A percentile compares a stretch with the other conserved stretches of the same genome.
These are phyloP conservation scores for Penicillium hesseltinei DNA, from an alignment of 2,329 filamentous ascomycete species.

Conservation along the genomic window DNA sequence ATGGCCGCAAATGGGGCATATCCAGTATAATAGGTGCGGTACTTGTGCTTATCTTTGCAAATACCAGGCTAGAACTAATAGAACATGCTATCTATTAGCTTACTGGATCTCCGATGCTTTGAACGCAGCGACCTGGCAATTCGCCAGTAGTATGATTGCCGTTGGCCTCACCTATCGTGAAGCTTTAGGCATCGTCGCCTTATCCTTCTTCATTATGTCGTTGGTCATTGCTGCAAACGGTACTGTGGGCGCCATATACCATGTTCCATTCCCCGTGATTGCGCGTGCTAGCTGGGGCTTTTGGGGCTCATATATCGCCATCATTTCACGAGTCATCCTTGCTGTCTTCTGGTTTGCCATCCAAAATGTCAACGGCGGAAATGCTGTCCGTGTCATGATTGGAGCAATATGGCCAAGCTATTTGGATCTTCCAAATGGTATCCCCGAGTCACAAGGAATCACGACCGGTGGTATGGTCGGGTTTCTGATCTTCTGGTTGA, in stretches of 20 bases:
- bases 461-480: constrained; percentile 47
- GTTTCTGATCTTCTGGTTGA: constrained; percentile 46
- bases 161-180: constrained; percentile 57
- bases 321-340: constrained; percentile 54
- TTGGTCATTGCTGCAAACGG: constrained; percentile 63
- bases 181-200: constrained; percentile 48
- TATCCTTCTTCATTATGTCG: constrained; percentile 54
- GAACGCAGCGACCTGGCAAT: constrained; percentile 57
- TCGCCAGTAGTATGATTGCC: constrained; percentile 49
- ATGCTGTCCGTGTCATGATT: constrained; percentile 52
- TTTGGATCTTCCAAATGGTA: constrained; percentile 36
- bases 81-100: constrained; percentile 27
- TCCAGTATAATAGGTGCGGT: constrained; percentile 41
- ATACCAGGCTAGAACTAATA: neutral
- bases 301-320: constrained; percentile 56
- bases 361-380: constrained; percentile 63
- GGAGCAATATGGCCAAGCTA: constrained; percentile 53
- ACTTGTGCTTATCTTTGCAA: neutral
- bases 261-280: constrained; percentile 58
- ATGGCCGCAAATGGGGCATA: constrained; percentile 48
- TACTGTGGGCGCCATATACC: constrained; percentile 52
- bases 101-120: constrained; percentile 56
- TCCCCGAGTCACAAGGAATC: constrained; percentile 45
- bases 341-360: constrained; percentile 65
- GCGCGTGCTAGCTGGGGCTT: constrained; percentile 58